phyloP scores from a whole-genome alignment of 2,329 filamentous ascomycete species.

The Apiospora phragmitis region DNA sequence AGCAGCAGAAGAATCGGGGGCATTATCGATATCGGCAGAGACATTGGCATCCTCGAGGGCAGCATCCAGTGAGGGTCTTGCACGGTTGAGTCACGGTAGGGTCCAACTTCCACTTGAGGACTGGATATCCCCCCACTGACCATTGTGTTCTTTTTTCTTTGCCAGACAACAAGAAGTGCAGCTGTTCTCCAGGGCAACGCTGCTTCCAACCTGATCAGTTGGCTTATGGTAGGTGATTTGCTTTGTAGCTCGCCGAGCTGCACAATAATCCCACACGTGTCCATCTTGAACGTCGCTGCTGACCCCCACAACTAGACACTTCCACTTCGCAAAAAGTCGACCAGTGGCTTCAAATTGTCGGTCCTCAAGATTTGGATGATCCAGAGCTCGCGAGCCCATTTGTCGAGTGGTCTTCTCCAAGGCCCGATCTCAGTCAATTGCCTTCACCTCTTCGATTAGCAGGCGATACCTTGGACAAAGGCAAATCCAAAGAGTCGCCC shows the following conservation, averaged over 20 bases:
- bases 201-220: background rate
- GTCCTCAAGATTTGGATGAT: background rate
- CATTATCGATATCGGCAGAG: background rate
- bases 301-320: background rate
- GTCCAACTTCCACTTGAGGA: background rate
- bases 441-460: background rate
- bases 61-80: background rate
- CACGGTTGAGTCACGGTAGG: background rate
- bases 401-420: background rate
- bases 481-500: background rate
- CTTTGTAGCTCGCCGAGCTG: background rate
- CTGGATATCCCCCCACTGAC: background rate
- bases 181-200: background rate
- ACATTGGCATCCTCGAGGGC: background rate
- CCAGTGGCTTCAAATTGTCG: conserved; percentile 1
- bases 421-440: background rate
- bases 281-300: background rate
- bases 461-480: background rate
- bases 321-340: background rate
- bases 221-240: background rate
- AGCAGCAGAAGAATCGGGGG: background rate
- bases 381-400: conserved; percentile 11
- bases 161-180: background rate
- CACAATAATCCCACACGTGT: background rate
- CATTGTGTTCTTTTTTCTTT: background rate